These are phyloP conservation scores for Cocos nucifera DNA, from an alignment of 176 grass and related monocot species.

Conservation along the genomic window DNA sequence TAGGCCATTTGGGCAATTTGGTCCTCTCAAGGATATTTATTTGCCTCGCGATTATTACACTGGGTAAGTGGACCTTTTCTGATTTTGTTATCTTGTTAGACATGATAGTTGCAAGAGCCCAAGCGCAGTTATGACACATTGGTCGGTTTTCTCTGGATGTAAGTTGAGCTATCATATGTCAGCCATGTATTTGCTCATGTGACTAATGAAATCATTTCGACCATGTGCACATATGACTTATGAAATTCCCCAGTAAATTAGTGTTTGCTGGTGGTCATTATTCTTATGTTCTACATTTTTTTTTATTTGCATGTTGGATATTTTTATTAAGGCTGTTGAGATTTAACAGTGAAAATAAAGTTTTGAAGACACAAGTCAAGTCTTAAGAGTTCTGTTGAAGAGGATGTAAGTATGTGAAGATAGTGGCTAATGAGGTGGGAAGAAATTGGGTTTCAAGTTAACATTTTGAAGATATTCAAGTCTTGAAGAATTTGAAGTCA, in stretches of 20 bases:
- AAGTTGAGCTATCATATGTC: too few species aligned
- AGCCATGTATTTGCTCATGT: too few species aligned
- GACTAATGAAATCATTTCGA: too few species aligned
- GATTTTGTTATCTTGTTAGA: not conserved
- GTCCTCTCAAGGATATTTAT: constrained; percentile 76
- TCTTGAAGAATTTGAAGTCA: constrained; percentile 78
- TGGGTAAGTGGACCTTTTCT: constrained; percentile 37
- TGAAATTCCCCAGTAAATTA: too few species aligned
- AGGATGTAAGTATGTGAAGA: constrained; percentile 38
- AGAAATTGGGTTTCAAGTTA: constrained; percentile 74
- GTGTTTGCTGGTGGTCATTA: constrained; percentile 5
- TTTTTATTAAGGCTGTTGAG: constrained; percentile 40
- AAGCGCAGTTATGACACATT: too few species aligned
- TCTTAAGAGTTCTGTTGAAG: constrained; percentile 86
- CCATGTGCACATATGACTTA: too few species aligned
- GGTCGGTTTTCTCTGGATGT: too few species aligned
- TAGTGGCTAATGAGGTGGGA: constrained; percentile 30
- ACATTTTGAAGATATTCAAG: constrained; percentile 57
- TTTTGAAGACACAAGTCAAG: constrained; percentile 72
- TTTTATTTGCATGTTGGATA: constrained; percentile 27
- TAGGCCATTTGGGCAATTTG: constrained; percentile 83
- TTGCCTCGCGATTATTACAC: constrained; percentile 75
- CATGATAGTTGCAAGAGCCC: too few species aligned
- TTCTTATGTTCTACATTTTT: constrained; percentile 19
- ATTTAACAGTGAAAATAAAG: constrained; percentile 69